Base-by-base conservation (phyloP, 129 eudicot species). In the Arctium minus region DNA sequence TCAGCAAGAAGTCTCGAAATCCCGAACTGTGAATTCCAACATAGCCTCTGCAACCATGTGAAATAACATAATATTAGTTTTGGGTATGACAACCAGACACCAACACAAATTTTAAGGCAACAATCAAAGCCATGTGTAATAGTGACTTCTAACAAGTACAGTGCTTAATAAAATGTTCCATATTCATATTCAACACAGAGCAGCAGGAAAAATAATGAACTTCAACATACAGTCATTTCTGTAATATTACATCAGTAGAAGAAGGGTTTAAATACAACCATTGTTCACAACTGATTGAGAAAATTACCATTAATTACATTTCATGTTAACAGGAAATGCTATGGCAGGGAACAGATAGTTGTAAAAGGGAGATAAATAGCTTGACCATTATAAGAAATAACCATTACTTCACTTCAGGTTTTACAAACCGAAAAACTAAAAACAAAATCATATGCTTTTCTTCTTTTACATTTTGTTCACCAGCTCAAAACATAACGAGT, bases 11-110 rank as follows among this genome's bases (percentile, higher is more conserved):
- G 88, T 94, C 98, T 85, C 98, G 74, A 88, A 94, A 94, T 67
- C 98, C 98, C 8, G 98, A 92, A 76, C 98, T 94, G 89, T 94
- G 97, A 74, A 94, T 94, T 37, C 98, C 97, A 62, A 91, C 94
- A 85, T 94, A 94, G 76, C 98, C 98, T 88, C 97, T 94, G 81
- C 36, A 84, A 80, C n/a, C 18, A 78, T 18, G 53, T 60, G 11
- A 64, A 71, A 65, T 33, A 77, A n/a, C 39, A 72, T 3, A 62
- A 9, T 40, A 77, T 18, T 37, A 74, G 73, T 74, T 22, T 84
- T 35, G 2, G 7, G 37, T 12, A 60, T 62, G 32, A 32, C 13
- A 27, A 2, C 73, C 44, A 17, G 32, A 18, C 32, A 17, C 35
- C 22, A 10, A 40, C 60, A 53, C 22, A 33, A 42, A 15, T 1